Conservation (phyloP, 2,329 filamentous ascomycete species). For the Aureobasidium lini region DNA sequence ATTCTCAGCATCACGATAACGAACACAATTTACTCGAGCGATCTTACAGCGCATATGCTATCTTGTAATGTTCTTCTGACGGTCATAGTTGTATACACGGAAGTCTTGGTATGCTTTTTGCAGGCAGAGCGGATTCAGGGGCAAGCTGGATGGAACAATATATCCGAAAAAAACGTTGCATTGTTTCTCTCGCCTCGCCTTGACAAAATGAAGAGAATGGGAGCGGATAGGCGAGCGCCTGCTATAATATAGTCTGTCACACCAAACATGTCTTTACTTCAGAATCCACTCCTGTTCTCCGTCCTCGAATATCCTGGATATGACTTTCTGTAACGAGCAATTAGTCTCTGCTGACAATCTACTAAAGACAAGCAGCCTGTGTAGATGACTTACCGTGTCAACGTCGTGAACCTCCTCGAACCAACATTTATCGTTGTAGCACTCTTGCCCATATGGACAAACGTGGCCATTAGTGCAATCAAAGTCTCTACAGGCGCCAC, state of each 20-base stretch:
- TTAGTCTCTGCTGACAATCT: not conserved
- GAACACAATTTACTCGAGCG: not conserved
- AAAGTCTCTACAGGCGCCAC: slow-evolving; percentile 31
- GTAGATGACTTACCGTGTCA: slow-evolving; percentile 26
- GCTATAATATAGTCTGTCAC: no score
- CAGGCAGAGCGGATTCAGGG: no score
- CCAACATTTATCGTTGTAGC: slow-evolving; percentile 31
- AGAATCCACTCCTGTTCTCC: slow-evolving; percentile 23
- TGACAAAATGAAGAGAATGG: no score
- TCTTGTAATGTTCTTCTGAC: not conserved
- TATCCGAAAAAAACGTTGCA: no score
- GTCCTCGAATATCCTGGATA: slow-evolving; percentile 24
- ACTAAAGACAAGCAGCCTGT: no score
- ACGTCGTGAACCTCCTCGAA: slow-evolving; percentile 33
- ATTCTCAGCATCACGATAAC: not conserved
- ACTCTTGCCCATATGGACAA: slow-evolving; percentile 30
- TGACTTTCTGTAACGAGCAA: slow-evolving; percentile 18
- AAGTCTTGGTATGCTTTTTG: no score
- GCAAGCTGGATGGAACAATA: no score
- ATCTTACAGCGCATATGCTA: not conserved
- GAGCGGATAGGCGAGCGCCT: no score
- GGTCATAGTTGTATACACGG: not conserved
- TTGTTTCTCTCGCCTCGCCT: no score
- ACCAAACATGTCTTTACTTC: not conserved
- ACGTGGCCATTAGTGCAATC: slow-evolving; percentile 38